Percentiles rank a stretch among this genome's conserved stretches.
Conservation (phyloP, 495 filamentous ascomycete genomes). For the Neurospora tetraspora region DNA sequence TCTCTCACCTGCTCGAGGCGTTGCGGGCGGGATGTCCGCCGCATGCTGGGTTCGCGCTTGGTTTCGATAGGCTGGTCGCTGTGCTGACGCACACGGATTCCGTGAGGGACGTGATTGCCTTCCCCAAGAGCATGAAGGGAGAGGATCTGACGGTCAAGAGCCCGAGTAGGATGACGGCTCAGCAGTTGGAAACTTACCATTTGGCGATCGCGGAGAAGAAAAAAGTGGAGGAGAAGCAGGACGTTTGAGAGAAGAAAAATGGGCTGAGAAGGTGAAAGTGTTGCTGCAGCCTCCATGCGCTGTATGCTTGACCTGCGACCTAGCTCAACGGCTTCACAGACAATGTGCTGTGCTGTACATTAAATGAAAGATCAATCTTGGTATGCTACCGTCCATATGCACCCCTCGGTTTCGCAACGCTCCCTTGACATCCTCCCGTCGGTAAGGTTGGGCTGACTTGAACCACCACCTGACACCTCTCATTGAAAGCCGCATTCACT, state of each 20-base stretch:
- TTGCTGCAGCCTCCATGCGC: neutral
- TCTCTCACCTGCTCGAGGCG: conserved; percentile 74
- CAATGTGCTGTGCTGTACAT: neutral
- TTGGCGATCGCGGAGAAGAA: conserved; percentile 21
- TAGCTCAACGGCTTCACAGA: neutral
- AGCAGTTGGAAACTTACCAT: conserved; percentile 64
- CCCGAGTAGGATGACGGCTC: conserved; percentile 53
- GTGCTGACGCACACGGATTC: conserved; percentile 65
- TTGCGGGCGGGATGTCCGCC: conserved; percentile 88
- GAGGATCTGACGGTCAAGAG: conserved; percentile 73
- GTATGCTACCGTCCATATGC: neutral
- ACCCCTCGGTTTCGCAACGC: neutral
- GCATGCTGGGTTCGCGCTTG: conserved; percentile 86
- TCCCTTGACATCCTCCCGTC: neutral
- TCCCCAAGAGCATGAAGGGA: conserved; percentile 83
- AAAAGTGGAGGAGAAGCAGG: conserved; percentile 2
- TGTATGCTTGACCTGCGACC: neutral
- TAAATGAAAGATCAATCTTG: neutral
- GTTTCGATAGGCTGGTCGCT: conserved; percentile 83
- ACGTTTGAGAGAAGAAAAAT: neutral
- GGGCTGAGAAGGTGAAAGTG: neutral
- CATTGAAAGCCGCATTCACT: neutral
- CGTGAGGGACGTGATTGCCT: conserved; percentile 88
- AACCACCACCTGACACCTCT: neutral
- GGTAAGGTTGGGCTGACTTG: neutral